Evolutionary conservation across 1,284 basidiomycete species (phyloP).

Genomic region (Pterula multifida): DNA sequence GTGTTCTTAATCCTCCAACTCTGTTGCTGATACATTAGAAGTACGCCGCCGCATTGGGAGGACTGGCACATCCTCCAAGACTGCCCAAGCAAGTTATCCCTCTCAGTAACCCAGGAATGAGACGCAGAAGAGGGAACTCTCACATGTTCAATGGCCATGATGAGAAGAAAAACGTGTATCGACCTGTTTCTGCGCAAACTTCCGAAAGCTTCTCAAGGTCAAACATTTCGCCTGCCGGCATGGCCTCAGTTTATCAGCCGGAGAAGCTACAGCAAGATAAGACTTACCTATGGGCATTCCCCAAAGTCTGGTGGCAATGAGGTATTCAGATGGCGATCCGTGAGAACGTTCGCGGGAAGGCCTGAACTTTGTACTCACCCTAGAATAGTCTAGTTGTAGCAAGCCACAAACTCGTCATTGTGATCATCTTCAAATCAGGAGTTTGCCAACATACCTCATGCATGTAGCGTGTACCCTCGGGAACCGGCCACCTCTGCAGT

Average conservation of each 20-base stretch:
- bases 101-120: background rate
- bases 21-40: constrained; percentile 21
- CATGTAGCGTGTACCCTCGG: constrained; percentile 30
- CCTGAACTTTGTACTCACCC: constrained; percentile 38
- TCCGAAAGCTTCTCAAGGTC: constrained; percentile 52
- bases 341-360: background rate
- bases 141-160: constrained; percentile 66
- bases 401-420: too few relatives aligned
- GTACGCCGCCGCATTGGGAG: constrained; percentile 48
- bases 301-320: constrained; percentile 39
- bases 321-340: background rate
- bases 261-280: background rate
- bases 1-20: background rate
- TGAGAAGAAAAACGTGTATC: constrained; percentile 63
- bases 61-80: constrained; percentile 54
- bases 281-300: constrained; percentile 58
- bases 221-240: constrained; percentile 46
- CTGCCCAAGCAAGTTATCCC: constrained; percentile 18
- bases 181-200: constrained; percentile 39
- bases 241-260: background rate
- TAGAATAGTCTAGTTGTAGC: constrained; percentile 36
- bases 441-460: constrained; percentile 35
- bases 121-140: constrained; percentile 15
- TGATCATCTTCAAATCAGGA: background rate
- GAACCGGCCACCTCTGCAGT: constrained; percentile 48